Evolutionary conservation across 2,329 filamentous ascomycete species (phyloP).

Genomic region (Knoxdaviesia capensis): DNA sequence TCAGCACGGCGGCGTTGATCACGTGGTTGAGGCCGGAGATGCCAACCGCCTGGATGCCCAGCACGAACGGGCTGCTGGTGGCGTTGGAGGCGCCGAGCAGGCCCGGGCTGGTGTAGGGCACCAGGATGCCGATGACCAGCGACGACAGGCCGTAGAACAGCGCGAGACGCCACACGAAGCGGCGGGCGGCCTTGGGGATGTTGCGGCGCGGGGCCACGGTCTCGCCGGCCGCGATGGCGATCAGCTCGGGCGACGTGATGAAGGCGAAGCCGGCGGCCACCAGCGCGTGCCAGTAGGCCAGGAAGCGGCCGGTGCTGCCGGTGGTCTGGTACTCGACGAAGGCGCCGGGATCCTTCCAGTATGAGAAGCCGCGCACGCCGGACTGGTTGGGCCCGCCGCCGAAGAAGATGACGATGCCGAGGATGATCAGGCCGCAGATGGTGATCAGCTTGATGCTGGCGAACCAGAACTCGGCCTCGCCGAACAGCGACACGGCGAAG

Average conservation of each 20-base stretch:
- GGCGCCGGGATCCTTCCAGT: conserved; percentile 18
- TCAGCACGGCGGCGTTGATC: conserved; percentile 48
- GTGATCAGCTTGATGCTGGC: conserved; percentile 38
- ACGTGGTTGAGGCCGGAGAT: conserved; percentile 44
- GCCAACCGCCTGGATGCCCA: conserved; percentile 44
- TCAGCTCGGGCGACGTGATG: conserved; percentile 41
- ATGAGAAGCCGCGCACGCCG: conserved; percentile 22
- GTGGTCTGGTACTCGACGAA: conserved; percentile 25
- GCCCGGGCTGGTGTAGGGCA: conserved; percentile 41
- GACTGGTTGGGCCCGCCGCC: conserved; percentile 30
- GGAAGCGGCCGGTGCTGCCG: conserved; percentile 30
- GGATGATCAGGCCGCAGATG: conserved; percentile 34
- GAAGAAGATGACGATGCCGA: conserved; percentile 33
- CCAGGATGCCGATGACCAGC: conserved; percentile 39
- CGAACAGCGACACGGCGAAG: conserved; percentile 34
- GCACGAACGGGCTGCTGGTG: conserved; percentile 41
- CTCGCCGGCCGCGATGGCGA: conserved; percentile 44
- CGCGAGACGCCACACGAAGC: conserved; percentile 40
- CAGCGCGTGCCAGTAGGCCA: conserved; percentile 37
- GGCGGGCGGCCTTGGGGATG: conserved; percentile 42
- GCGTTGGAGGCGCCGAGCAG: conserved; percentile 39
- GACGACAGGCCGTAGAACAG: conserved; percentile 44
- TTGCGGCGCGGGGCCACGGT: conserved; percentile 42
- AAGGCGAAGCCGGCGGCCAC: conserved; percentile 40
- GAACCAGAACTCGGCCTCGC: conserved; percentile 42